Conservation (phyloP, 805 yeast genomes). For the Metschnikowia koreensis region DNA sequence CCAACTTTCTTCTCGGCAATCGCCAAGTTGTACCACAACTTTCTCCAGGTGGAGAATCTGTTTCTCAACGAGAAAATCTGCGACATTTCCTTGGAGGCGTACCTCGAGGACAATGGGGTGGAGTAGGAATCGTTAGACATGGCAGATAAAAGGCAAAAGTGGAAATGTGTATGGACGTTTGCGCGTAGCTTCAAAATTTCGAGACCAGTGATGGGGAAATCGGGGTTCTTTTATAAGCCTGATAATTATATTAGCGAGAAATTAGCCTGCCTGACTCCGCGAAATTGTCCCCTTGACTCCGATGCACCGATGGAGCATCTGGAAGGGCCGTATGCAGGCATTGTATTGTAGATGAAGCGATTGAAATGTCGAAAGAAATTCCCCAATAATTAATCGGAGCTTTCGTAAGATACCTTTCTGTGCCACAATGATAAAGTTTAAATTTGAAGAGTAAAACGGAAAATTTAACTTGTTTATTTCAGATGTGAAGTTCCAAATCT, state of each 20-base stretch:
- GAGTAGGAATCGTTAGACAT: conserved; percentile 69
- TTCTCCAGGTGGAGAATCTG: conserved; percentile 98
- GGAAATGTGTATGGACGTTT: not conserved
- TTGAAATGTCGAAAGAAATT: not conserved
- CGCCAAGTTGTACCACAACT: conserved; percentile 92
- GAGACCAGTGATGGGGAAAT: not conserved
- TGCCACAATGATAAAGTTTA: too few relatives aligned
- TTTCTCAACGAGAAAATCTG: conserved; percentile 86
- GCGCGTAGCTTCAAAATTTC: not conserved
- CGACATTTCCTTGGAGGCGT: conserved; percentile 98
- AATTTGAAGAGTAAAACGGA: too few relatives aligned
- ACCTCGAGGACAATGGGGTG: conserved; percentile 93
- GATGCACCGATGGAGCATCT: conserved; percentile 2
- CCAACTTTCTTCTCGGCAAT: conserved; percentile 94
- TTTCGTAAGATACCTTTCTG: too few relatives aligned
- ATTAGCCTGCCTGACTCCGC: conserved; percentile 8
- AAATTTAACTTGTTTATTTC: too few relatives aligned
- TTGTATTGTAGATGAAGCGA: not conserved
- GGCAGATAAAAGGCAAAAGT: not conserved
- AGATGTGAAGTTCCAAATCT: too few relatives aligned
- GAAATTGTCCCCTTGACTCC: conserved; percentile 8
- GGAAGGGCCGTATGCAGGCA: not conserved
- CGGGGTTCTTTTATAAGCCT: not conserved
- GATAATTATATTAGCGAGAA: not conserved
- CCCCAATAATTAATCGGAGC: not conserved